Conservation (phyloP, 345 rosid genomes). For the Pistacia vera region DNA sequence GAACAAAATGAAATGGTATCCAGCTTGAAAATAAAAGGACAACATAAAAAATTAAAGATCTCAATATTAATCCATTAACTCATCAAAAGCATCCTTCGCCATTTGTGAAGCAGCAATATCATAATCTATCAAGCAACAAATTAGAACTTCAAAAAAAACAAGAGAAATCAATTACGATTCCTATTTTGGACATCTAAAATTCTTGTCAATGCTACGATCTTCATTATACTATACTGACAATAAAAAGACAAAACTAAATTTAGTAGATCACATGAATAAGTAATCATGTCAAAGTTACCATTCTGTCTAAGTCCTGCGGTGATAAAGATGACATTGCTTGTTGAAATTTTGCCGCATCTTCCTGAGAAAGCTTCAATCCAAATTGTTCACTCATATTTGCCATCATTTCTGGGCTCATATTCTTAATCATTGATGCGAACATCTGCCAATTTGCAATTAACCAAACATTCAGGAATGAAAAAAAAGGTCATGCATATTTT, state of each 20-base stretch:
- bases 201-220: neutral
- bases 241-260: neutral
- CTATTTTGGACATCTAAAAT: neutral
- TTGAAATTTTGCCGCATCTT: slow-evolving; percentile 89
- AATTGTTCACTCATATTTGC: slow-evolving; percentile 95
- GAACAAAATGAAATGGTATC: neutral
- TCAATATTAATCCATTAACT: neutral
- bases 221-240: neutral
- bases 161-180: neutral
- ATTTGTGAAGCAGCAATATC: neutral
- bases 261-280: neutral
- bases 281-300: slow-evolving; percentile 46
- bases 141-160: neutral
- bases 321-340: slow-evolving; percentile 92
- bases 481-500: slow-evolving; percentile 5
- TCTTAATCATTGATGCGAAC: slow-evolving; percentile 85
- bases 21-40: neutral
- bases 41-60: neutral
- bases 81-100: neutral
- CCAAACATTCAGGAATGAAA: neutral
- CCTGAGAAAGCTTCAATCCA: slow-evolving; percentile 78
- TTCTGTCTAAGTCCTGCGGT: slow-evolving; percentile 79
- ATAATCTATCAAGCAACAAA: neutral
- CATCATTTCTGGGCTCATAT: slow-evolving; percentile 94
- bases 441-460: slow-evolving; percentile 51